A percentile compares a stretch with the other conserved stretches of the same genome.
These are phyloP conservation scores for Ophiostoma ips DNA, from an alignment of 2,329 filamentous ascomycete species.

Conservation along the genomic window DNA sequence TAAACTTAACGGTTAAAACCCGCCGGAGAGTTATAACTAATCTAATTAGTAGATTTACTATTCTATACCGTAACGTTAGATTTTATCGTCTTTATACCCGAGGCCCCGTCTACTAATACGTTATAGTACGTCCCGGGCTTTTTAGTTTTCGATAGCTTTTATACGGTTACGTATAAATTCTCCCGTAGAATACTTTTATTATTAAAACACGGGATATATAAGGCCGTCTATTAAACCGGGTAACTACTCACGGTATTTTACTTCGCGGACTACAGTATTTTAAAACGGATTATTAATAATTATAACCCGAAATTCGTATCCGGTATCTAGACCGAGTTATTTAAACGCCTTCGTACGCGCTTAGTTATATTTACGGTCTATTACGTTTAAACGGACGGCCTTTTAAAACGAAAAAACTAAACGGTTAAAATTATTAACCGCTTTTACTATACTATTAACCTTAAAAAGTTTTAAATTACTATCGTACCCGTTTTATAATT, in stretches of 20 bases:
- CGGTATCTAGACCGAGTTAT: no score
- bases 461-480: not conserved
- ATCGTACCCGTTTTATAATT: not conserved
- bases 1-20: not conserved
- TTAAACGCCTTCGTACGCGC: no score
- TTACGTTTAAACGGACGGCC: not conserved
- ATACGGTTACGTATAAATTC: not conserved
- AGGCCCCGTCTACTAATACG: not conserved
- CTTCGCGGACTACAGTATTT: no score
- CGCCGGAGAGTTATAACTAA: not conserved
- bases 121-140: not conserved
- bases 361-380: not conserved
- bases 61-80: not conserved
- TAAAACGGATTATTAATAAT: no score
- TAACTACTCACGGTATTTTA: no score
- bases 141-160: not conserved
- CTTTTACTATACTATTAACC: not conserved
- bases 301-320: no score
- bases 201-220: not conserved
- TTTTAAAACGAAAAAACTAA: not conserved
- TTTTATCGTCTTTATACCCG: not conserved
- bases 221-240: no score
- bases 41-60: not conserved
- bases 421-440: not conserved
- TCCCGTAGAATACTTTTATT: not conserved